Base-by-base conservation (phyloP, 1,284 basidiomycete species). In the Meripilus lineatus region DNA sequence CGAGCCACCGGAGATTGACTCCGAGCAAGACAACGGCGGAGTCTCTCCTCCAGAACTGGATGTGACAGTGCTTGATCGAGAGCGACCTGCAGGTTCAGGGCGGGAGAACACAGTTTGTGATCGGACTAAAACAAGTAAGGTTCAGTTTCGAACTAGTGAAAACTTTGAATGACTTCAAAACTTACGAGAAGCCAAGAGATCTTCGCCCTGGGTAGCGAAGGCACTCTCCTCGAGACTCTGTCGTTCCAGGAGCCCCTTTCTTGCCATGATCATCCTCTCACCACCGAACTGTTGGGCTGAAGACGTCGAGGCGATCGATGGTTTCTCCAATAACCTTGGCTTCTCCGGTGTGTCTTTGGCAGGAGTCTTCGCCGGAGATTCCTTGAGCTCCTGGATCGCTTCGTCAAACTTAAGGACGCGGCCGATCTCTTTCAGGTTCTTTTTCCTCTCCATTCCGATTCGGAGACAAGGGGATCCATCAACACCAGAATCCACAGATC, bases 381-480 rank as follows among this genome's bases (percentile, higher is more conserved):
- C 34, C 36, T 38, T 50, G 23, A 15, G 15, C 7, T 28, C 24
- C 24, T 18, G 13, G 13, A 24, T 20, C 15, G 52, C 46, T 30
- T 46, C 53, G 43, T 71, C 68, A 36, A 68, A 59, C 6, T 53
- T 49, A 7, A 57, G 46, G 8, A 57, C 53, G 10, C 54, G 51
- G 3, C 51, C 57, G n/a, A 55, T 47, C 21, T 54, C 47, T 22
- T 52, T 50, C 5, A 51, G 45, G 4, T 63, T 55, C 15, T 75
- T 69, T 57, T 78, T 82, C 44, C 74, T 68, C 57, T 84, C 82
- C n/a, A 75, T 69, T 38, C 83, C 82, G 11, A 75, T 69, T 38
- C 76, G 72, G 17, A 75, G 70, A 46, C 81, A 85, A 0, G 86
- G 87, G 1, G 86, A 89, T 3, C 69, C 70, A n/a, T 81, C 77